Evolutionary conservation across 352 stramenopile genomes (phyloP).

Genomic region (Pythium aphanidermatum): DNA sequence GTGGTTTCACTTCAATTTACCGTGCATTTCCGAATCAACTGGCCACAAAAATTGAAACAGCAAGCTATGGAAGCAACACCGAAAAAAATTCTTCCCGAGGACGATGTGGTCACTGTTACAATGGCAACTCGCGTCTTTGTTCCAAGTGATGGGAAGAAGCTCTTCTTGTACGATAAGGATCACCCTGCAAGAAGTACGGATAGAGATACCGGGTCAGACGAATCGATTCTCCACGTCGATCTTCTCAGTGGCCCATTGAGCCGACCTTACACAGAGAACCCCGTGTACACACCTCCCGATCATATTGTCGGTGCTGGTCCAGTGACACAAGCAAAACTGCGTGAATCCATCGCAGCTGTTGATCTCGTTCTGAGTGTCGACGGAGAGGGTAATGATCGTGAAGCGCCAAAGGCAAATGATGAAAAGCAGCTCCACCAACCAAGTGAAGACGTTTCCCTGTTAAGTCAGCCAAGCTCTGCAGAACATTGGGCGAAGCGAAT

Average conservation of each 20-base stretch:
- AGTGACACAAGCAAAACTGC: conserved; percentile 9
- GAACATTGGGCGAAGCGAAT: conserved; percentile 59
- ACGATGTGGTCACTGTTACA: conserved; percentile 73
- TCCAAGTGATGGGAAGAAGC: conserved; percentile 67
- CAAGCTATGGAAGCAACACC: conserved; percentile 48
- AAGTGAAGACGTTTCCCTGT: too few relatives aligned
- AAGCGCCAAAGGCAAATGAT: too few relatives aligned
- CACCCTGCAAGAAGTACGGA: conserved; percentile 21
- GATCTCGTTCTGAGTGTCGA: conserved; percentile 49
- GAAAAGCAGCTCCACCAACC: too few relatives aligned
- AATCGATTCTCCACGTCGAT: conserved; percentile 58
- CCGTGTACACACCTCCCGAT: conserved; percentile 56
- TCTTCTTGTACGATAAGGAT: conserved; percentile 66
- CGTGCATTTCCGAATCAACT: conserved; percentile 70
- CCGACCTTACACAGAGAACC: conserved; percentile 69
- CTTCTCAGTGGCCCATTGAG: conserved; percentile 53
- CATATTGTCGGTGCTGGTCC: conserved; percentile 18
- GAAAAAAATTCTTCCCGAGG: conserved; percentile 43
- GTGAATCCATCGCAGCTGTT: conserved; percentile 62
- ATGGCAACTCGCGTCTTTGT: conserved; percentile 60
- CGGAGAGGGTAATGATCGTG: too few relatives aligned
- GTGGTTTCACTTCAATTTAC: conserved; percentile 86
- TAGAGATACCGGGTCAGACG: conserved; percentile 12
- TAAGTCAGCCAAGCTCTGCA: too few relatives aligned
- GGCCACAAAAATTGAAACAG: conserved; percentile 59